Percentiles rank a stretch among this genome's conserved stretches.
Conservation (phyloP, 306 rosid genomes). For the Prunus mume region DNA sequence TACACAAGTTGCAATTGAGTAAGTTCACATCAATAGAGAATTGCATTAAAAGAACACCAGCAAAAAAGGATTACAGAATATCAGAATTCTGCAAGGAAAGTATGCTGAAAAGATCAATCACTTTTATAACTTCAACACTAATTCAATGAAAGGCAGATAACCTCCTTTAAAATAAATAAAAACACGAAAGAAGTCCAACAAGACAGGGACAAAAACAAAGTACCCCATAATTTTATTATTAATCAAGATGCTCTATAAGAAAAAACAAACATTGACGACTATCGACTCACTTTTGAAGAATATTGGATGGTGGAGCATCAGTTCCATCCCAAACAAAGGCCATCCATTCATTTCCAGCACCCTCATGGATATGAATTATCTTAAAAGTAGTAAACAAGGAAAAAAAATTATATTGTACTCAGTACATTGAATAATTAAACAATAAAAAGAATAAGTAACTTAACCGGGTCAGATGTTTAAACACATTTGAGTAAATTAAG, state of each 20-base stretch:
- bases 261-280: conserved; percentile 1
- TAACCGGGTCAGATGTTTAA: conserved; percentile 2
- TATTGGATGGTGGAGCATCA: conserved; percentile 46
- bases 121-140: not conserved
- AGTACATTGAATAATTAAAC: conserved; percentile 6
- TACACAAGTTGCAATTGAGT: not conserved
- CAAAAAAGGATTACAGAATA: not conserved
- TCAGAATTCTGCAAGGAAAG: not conserved
- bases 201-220: not conserved
- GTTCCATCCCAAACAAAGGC: conserved; percentile 82
- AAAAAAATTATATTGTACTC: conserved; percentile 12
- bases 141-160: not conserved
- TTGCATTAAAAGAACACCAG: not conserved
- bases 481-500: not conserved
- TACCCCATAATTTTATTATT: not conserved
- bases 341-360: conserved; percentile 36
- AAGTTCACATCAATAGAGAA: not conserved
- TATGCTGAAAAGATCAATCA: not conserved
- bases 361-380: conserved; percentile 54
- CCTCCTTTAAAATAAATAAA: not conserved
- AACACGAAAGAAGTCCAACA: not conserved
- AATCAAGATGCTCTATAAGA: not conserved
- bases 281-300: conserved; percentile 48
- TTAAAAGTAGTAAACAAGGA: conserved; percentile 27
- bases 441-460: not conserved